Base-by-base conservation (phyloP, 164 flowering plant genomes). In the Malania oleifera region DNA sequence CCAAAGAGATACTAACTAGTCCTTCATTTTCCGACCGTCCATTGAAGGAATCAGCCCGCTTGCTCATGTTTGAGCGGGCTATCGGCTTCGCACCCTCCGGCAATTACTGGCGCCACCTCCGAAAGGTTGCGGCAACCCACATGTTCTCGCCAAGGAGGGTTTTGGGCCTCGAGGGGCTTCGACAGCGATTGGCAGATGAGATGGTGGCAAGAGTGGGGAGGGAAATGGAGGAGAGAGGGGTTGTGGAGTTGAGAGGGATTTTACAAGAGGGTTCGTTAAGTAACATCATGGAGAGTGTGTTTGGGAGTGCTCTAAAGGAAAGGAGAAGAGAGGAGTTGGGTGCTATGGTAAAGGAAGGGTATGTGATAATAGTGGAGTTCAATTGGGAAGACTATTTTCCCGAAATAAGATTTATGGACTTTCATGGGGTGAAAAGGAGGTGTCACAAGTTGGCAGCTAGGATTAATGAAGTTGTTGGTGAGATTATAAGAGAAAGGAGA, bases 41-140 rank as follows among this genome's bases (percentile, higher is more conserved):
- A 0, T 45, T 82, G 0, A 88, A 83, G 57, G 75, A 76, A 22
- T 78, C 96, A 0, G 95, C 92, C 0, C 70, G 75, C 1, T 7
- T 67, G n/a, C 73, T 91, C 24, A 80, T 91, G 89, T 91, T 91
- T 38, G 85, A 89, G 49, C 85, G 89, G 0, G 96, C 98, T 58
- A 83, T 91, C 40, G 98, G 98, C 5, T 91, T 89, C 38, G 88
- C 98, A 19, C 91, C 96, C 18, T 71, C 82, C 0, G 95, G 92
- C 1, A 63, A 66, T 2, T 78, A 91, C 66, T 91, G 98, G 98
- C 67, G 85, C 26, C 72, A 70, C 51, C 81, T 91, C 0, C 65
- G 96, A 0, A 53, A 87, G 34, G 64, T 89, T 2, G 84, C 92
- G 0, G 75, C 91, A 0, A 72, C 19, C 34, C 71, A 83, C 70